Base-by-base conservation (phyloP, 345 rosid genomes). In the Populus pruinosa region DNA sequence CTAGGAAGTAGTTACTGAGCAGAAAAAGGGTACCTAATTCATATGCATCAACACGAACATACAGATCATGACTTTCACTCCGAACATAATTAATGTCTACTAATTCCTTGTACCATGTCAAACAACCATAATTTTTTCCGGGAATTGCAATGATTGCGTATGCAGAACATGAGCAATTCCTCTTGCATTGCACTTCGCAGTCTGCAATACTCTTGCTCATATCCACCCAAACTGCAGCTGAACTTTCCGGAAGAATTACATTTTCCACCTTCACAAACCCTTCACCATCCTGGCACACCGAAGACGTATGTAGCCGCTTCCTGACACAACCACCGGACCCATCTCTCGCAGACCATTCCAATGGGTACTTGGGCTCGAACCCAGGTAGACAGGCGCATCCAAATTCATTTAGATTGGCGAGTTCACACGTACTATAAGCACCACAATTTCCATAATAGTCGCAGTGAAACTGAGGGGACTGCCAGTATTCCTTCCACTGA, bases 391-490 rank as follows among this genome's bases (percentile, higher is more conserved):
- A 64, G 17, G 35, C 35, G 8, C 78, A 75, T 66, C n/a, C 50
- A 66, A 61, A 75, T 8, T n/a, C 5, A 33, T 7, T 66, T 18
- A 17, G 29, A 47, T 47, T 41, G 44, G 44, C 14, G 20, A 4
- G 2, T 43, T 67, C 17, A 33, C 78, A 75, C n/a, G 35, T 67
- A 33, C 72, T 47, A 21, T 18, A 50, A 23, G 71, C 71, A 21
- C 78, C 78, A 66, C 78, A 75, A 3, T 31, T 29, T 59, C 71
- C 71, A 75, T 75, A 75, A 33, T 47, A 29, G 64, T 66, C 71
- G 8, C 78, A 75, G 3, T 44, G 71, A 5, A 65, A 25, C 31
- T 0, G 27, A 8, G 67, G 67, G 4, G 67, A 0, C 31, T 12
- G 27, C 31, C 16, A 63, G 14, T 0, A 6, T 0, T 63, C 31